Evolutionary conservation across 2,329 filamentous ascomycete species (phyloP), one percentile per base, ranked within the genome.

Genomic region (Epicoccum sorghinum): DNA sequence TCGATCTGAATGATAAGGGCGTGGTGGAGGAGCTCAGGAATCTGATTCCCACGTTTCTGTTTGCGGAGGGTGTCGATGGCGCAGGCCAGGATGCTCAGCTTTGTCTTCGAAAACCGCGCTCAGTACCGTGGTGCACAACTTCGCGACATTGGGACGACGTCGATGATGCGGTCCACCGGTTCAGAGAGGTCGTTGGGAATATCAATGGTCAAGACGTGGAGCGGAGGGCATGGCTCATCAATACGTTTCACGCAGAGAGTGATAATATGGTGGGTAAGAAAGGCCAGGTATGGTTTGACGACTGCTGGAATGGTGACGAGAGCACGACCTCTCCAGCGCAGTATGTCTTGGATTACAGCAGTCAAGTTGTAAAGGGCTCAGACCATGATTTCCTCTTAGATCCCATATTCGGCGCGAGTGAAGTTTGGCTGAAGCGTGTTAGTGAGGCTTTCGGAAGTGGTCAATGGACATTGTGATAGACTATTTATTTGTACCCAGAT

Each of bases 301-400:
- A 35, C 2, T 65, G 59, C 27, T 67, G 64, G 64, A 29, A 13
- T 13, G n/a, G 33, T 13, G 24, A 35, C 2, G 35, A 12, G 12
- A n/a, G 4, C 7, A 24, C 36, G n/a, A 14, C n/a, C 8, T 39
- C 10, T 24, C 4, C 4, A 4, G 14, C 3, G 4, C 4, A 29
- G 2, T 8, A 12, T 8, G 14, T 4, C 4, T 9, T 56, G 10
- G 22, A 36, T n/a, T 66, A 64, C 27, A 25, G 33, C 22, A 62
- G 58, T 35, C 29, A 58, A 22, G 32, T 57, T 7, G 57, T 65
- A 2, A n/a, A 18, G 2, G 52, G 52, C 12, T 52, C 52, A n/a
- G 62, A 65, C 27, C 62, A 65, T 44, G 57, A 66, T 30, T 62
- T 57, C 14, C 47, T 66, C 14, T 47, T 66, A 41, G 61, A 65